These are phyloP conservation scores for Trichoderma koningiopsis DNA, from an alignment of 2,329 filamentous ascomycete genomes.

Conservation along the genomic window DNA sequence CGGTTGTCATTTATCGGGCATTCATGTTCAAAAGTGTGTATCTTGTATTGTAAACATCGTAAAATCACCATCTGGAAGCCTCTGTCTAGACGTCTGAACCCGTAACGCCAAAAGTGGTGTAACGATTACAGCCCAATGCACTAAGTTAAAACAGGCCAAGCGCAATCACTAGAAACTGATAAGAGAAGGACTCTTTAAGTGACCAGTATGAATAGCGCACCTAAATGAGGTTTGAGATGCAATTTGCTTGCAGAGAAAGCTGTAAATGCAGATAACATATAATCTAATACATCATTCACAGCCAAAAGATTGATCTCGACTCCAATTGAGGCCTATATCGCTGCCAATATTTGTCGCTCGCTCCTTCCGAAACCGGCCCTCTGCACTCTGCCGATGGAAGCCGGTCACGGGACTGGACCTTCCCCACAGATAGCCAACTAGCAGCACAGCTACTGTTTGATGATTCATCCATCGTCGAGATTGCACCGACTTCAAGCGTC, in stretches of 20 bases:
- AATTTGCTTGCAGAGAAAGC: not conserved
- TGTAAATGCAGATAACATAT: not conserved
- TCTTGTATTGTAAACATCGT: too few species aligned
- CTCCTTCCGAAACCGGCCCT: conserved; percentile 17
- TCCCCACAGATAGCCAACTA: conserved; percentile 3
- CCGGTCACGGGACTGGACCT: conserved; percentile 19
- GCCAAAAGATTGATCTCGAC: not conserved
- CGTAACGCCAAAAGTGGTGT: too few species aligned
- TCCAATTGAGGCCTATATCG: not conserved
- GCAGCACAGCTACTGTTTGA: not conserved
- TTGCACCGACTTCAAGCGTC: conserved; percentile 16
- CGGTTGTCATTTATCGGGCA: not conserved
- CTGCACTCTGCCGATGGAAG: conserved; percentile 17
- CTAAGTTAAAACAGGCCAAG: not conserved
- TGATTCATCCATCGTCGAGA: not conserved
- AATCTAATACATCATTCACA: not conserved
- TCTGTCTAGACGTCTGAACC: too few species aligned
- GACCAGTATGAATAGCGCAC: not conserved
- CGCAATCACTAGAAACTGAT: not conserved
- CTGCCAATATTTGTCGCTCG: not conserved
- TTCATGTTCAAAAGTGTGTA: too few species aligned
- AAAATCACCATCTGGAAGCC: not conserved
- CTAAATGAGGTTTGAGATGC: not conserved
- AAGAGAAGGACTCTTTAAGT: not conserved
- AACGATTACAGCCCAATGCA: not conserved